These are phyloP conservation scores for Claviceps cyperi DNA, from an alignment of 2,329 filamentous ascomycete species.

Conservation along the genomic window DNA sequence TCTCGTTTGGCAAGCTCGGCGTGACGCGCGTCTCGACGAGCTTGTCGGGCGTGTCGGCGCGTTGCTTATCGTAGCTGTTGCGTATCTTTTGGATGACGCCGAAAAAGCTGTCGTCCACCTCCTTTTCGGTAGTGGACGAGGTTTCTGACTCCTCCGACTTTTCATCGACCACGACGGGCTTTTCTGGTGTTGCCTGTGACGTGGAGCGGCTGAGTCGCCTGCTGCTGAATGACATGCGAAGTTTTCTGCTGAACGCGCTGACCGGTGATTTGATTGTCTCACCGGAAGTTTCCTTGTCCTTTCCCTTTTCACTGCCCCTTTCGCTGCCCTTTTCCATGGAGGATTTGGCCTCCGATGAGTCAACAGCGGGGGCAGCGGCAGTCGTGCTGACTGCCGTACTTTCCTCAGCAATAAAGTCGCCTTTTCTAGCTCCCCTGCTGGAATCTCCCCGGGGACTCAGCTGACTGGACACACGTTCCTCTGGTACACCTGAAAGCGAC, in stretches of 20 bases:
- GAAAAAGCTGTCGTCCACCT: constrained; percentile 60
- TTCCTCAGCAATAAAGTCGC: constrained; percentile 65
- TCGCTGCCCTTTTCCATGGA: constrained; percentile 35
- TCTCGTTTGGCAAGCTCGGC: constrained; percentile 58
- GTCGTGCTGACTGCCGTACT: constrained; percentile 9
- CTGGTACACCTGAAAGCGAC: constrained; percentile 31
- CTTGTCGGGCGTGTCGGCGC: constrained; percentile 39
- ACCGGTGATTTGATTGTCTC: constrained; percentile 41
- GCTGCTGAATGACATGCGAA: constrained; percentile 67
- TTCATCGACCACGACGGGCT: constrained; percentile 60
- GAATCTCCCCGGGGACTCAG: constrained; percentile 41
- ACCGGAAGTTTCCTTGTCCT: constrained; percentile 28
- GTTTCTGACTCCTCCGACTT: constrained; percentile 56
- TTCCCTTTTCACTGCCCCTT: constrained; percentile 28
- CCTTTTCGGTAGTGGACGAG: constrained; percentile 52
- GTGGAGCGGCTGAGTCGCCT: constrained; percentile 68
- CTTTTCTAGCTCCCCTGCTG: constrained; percentile 46
- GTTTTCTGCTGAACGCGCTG: constrained; percentile 71
- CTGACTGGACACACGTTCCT: constrained; percentile 30
- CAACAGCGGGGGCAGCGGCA: constrained; percentile 18
- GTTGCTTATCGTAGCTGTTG: constrained; percentile 56
- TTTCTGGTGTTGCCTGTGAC: constrained; percentile 46
- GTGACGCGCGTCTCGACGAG: constrained; percentile 48
- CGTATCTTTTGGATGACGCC: constrained; percentile 61
- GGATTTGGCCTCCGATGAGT: constrained; percentile 31